These are phyloP conservation scores for Croton laevigatus DNA, from an alignment of 441 rosid species.

Conservation along the genomic window DNA sequence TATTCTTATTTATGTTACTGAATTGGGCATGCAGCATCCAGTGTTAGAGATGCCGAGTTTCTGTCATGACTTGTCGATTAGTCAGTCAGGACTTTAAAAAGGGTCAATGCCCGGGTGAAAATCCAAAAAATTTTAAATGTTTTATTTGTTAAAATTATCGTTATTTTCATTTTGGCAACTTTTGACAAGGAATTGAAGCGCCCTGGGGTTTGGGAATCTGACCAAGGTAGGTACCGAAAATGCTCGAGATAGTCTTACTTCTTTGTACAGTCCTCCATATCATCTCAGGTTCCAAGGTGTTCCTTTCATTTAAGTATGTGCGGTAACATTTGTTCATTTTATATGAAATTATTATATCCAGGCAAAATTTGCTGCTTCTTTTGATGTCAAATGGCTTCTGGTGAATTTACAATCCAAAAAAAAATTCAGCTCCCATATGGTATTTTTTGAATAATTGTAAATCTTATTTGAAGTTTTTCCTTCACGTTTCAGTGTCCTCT, in stretches of 20 bases:
- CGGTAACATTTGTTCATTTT: not conserved
- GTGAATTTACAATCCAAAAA: conserved; percentile 86
- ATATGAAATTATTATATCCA: conserved; percentile 25
- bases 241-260: conserved; percentile 81
- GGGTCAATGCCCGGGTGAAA: too few species aligned
- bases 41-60: too few species aligned
- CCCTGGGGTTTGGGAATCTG: conserved; percentile 94
- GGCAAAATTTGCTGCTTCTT: conserved; percentile 76
- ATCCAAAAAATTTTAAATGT: too few species aligned
- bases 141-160: too few species aligned
- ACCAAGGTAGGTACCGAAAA: conserved; percentile 58
- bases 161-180: conserved; percentile 92
- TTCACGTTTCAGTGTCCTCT: conserved; percentile 9
- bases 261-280: conserved; percentile 89
- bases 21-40: too few species aligned
- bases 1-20: too few species aligned
- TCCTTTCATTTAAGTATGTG: conserved; percentile 1
- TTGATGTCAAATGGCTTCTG: conserved; percentile 87
- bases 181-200: conserved; percentile 79
- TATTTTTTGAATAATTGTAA: conserved; percentile 24
- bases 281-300: conserved; percentile 70
- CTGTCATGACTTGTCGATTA: too few species aligned
- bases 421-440: conserved; percentile 98
- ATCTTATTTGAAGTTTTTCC: conserved; percentile 3
- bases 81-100: too few species aligned